Conservation (phyloP, 164 flowering plant species). For the Pachysandra terminalis region DNA sequence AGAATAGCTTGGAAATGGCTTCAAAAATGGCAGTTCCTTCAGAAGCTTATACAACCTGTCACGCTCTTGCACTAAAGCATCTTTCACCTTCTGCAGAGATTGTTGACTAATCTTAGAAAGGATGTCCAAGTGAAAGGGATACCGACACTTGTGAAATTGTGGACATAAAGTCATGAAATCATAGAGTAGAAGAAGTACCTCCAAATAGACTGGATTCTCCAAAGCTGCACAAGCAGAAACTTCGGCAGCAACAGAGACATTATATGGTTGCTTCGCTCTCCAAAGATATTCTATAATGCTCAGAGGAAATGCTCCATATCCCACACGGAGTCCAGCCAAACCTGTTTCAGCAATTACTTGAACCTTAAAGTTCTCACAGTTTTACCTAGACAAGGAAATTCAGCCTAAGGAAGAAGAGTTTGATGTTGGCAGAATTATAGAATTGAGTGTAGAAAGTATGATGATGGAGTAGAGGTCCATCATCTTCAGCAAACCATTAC, state of each 20-base stretch:
- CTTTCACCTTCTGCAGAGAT: slow-evolving; percentile 80
- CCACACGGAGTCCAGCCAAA: slow-evolving; percentile 94
- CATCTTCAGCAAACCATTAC: neutral
- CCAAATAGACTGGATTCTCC: slow-evolving; percentile 77
- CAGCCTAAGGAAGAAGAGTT: no score
- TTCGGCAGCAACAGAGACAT: slow-evolving; percentile 99
- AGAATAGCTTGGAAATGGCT: slow-evolving; percentile 87
- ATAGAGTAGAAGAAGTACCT: slow-evolving; percentile 47
- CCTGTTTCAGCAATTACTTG: slow-evolving; percentile 37
- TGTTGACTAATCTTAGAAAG: slow-evolving; percentile 15
- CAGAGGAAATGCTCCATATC: slow-evolving; percentile 95
- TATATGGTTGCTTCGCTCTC: slow-evolving; percentile 99
- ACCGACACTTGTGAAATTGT: neutral
- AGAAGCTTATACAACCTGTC: slow-evolving; percentile 72
- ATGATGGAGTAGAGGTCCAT: no score
- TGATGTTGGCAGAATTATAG: no score
- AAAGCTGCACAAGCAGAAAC: slow-evolving; percentile 93
- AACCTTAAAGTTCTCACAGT: neutral
- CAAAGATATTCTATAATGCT: slow-evolving; percentile 87
- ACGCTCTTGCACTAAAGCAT: slow-evolving; percentile 76
- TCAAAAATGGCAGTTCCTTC: slow-evolving; percentile 71
- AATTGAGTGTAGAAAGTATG: no score
- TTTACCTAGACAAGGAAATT: no score
- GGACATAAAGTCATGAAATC: neutral
- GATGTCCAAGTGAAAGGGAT: neutral